Evolutionary conservation across 257 asterid genomes (phyloP).

Genomic region (Petrea volubilis): DNA sequence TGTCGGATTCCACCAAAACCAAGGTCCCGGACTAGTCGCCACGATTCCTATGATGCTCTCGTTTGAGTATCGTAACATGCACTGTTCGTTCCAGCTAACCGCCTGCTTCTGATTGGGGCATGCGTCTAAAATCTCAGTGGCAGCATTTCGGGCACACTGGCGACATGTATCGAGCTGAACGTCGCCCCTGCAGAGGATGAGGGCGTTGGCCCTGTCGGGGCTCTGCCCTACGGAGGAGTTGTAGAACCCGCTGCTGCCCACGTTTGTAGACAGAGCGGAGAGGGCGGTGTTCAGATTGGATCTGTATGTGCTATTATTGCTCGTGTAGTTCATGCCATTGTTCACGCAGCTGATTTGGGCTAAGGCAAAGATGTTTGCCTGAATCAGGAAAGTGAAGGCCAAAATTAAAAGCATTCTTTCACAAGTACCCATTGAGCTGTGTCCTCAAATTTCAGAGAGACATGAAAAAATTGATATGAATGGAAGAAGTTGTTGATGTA

Average conservation of each 20-base stretch:
- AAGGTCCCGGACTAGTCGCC: not conserved
- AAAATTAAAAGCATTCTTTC: not conserved
- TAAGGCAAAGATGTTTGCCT: not conserved
- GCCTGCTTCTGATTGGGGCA: constrained; percentile 41
- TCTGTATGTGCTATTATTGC: constrained; percentile 8
- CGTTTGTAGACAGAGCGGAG: constrained; percentile 24
- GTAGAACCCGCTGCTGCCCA: constrained; percentile 30
- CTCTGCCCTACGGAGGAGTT: constrained; percentile 28
- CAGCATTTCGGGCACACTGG: not conserved
- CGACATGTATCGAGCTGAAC: constrained; percentile 19
- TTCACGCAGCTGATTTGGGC: not conserved
- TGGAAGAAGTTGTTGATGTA: no score
- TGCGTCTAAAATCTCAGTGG: not conserved
- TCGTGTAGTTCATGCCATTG: constrained; percentile 24
- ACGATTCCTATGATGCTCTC: constrained; percentile 12
- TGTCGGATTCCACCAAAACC: not conserved
- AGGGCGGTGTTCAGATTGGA: constrained; percentile 28
- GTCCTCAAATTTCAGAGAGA: not conserved
- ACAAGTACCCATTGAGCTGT: not conserved
- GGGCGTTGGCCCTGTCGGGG: constrained; percentile 22
- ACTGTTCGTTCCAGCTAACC: not conserved
- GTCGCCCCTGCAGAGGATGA: constrained; percentile 39
- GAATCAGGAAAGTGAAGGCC: not conserved
- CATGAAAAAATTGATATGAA: not conserved
- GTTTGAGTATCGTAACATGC: constrained; percentile 40